Percentiles rank a stretch among this genome's conserved stretches.
These are phyloP conservation scores for Puccinellia tenuiflora DNA, from an alignment of 176 grass and related monocot species.

Conservation along the genomic window DNA sequence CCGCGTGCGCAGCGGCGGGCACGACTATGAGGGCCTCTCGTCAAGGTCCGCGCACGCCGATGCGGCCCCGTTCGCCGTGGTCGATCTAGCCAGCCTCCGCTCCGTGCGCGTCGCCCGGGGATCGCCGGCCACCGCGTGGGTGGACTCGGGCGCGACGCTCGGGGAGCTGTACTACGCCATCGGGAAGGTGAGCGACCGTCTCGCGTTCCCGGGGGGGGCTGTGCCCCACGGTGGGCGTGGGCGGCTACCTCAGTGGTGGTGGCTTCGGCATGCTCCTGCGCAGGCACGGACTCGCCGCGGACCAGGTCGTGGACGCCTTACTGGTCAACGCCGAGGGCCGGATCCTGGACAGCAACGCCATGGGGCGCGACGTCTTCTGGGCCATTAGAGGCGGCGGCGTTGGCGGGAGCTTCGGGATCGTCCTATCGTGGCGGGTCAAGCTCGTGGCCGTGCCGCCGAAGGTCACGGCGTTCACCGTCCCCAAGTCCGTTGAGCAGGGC, in stretches of 20 bases:
- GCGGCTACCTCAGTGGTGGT: background rate
- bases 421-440: background rate
- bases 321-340: background rate
- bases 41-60: conserved; percentile 19
- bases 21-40: conserved; percentile 78
- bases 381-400: background rate
- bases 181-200: background rate
- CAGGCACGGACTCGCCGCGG: background rate
- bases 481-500: background rate
- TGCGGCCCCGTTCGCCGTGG: background rate
- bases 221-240: background rate
- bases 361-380: conserved; percentile 7
- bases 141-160: background rate
- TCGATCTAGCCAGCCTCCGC: background rate
- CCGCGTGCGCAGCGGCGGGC: conserved; percentile 63
- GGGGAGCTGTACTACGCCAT: conserved; percentile 2
- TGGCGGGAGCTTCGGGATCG: background rate
- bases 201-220: background rate
- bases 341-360: background rate
- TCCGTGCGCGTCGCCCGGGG: background rate
- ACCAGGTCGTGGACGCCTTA: background rate
- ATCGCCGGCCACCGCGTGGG: background rate
- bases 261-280: background rate
- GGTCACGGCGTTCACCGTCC: background rate
- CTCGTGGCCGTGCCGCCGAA: background rate